These are phyloP conservation scores for Sporothrix phasma DNA, from an alignment of 2,329 filamentous ascomycete species.

Conservation along the genomic window DNA sequence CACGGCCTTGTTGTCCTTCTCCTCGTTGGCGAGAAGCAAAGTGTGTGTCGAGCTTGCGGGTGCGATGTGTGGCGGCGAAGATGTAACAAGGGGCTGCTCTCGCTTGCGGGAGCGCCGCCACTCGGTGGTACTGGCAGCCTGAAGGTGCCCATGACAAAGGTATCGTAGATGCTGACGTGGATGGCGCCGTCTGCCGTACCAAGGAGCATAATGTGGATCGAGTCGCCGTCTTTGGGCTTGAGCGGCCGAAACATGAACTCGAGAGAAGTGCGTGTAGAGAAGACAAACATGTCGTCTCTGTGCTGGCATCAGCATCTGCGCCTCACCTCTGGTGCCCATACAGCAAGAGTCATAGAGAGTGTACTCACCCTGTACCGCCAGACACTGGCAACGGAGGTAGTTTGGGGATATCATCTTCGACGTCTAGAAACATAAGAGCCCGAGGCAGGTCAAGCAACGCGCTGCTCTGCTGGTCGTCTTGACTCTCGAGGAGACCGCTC, in stretches of 20 bases:
- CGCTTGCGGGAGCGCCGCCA: background rate
- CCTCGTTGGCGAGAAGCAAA: slow-evolving; percentile 43
- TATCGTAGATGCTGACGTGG: slow-evolving; percentile 76
- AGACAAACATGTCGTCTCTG: slow-evolving; percentile 50
- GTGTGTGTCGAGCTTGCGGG: slow-evolving; percentile 63
- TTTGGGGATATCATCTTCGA: slow-evolving; percentile 66
- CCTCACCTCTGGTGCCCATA: background rate
- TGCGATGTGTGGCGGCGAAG: slow-evolving; percentile 57
- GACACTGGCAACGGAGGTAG: slow-evolving; percentile 59
- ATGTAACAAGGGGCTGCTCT: slow-evolving; percentile 20
- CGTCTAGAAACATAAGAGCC: slow-evolving; percentile 64
- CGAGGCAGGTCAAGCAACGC: slow-evolving; percentile 51
- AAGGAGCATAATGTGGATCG: slow-evolving; percentile 70
- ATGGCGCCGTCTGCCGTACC: slow-evolving; percentile 62
- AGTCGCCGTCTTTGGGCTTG: slow-evolving; percentile 55
- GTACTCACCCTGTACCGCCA: slow-evolving; percentile 51
- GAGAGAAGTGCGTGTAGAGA: slow-evolving; percentile 58
- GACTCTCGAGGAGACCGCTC: slow-evolving; percentile 23
- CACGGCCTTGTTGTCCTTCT: slow-evolving; percentile 34
- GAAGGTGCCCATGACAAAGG: slow-evolving; percentile 66
- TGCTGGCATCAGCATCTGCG: background rate
- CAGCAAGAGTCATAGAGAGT: background rate
- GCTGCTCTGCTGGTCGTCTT: slow-evolving; percentile 23
- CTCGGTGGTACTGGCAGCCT: slow-evolving; percentile 32
- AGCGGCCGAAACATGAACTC: slow-evolving; percentile 59